phyloP scores from a whole-genome alignment of 2,329 filamentous ascomycete genomes.

The Clathrospora elynae region DNA sequence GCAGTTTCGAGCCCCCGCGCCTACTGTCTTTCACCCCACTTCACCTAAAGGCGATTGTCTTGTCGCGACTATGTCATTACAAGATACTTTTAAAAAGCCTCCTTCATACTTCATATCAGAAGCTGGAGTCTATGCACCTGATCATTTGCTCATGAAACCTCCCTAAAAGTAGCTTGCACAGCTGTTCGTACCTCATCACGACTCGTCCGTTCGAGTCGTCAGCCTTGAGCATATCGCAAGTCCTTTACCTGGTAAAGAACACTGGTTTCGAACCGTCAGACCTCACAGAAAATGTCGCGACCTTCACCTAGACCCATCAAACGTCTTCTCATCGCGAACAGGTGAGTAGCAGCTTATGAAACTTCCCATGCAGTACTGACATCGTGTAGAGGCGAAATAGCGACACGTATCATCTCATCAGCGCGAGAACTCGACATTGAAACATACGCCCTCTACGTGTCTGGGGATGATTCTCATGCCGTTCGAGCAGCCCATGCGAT shows the following conservation, averaged over 20 bases:
- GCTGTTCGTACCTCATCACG: too few relatives aligned
- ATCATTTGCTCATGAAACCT: too few relatives aligned
- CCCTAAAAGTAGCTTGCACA: too few relatives aligned
- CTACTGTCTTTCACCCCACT: slow-evolving; percentile 13
- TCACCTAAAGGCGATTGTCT: background rate
- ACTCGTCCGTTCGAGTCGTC: too few relatives aligned
- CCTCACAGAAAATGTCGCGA: slow-evolving; percentile 23
- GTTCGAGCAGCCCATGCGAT: slow-evolving; percentile 58
- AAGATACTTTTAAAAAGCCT: too few relatives aligned
- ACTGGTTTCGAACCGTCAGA: background rate
- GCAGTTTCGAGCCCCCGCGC: slow-evolving; percentile 31
- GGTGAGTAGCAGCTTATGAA: slow-evolving; percentile 41
- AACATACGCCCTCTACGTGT: slow-evolving; percentile 62
- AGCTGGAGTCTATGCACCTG: too few relatives aligned
- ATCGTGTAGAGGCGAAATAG: slow-evolving; percentile 64
- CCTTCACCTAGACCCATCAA: slow-evolving; percentile 50
- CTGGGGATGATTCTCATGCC: slow-evolving; percentile 61
- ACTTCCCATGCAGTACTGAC: background rate
- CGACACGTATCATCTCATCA: slow-evolving; percentile 63
- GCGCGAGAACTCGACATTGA: slow-evolving; percentile 64
- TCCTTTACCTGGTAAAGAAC: background rate
- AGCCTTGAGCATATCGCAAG: too few relatives aligned
- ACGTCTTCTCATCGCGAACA: slow-evolving; percentile 60
- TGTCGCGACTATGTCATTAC: background rate
- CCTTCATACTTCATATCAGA: too few relatives aligned